These are phyloP conservation scores for Boletellus sp. DNA, from an alignment of 1,284 basidiomycete genomes.

Conservation along the genomic window DNA sequence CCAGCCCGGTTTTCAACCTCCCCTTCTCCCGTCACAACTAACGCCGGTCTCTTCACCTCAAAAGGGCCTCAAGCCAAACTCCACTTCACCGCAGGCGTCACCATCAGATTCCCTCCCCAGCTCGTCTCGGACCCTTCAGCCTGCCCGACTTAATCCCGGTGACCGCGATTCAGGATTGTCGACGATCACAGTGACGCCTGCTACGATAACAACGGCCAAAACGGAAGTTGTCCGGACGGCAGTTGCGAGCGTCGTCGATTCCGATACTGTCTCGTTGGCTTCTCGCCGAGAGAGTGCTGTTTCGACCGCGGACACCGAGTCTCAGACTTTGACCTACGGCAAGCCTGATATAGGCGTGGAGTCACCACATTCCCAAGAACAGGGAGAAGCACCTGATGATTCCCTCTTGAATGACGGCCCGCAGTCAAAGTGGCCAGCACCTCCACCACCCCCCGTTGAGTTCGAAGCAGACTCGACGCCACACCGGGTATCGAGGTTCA, in stretches of 20 bases:
- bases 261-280: slow-evolving; percentile 20
- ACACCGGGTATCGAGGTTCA: slow-evolving; percentile 29
- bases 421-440: slow-evolving; percentile 30
- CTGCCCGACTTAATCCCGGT: slow-evolving; percentile 10
- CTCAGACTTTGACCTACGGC: background rate
- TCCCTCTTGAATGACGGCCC: slow-evolving; percentile 19
- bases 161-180: slow-evolving; percentile 52
- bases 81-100: slow-evolving; percentile 1
- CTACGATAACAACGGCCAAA: slow-evolving; percentile 40
- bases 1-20: slow-evolving; percentile 11
- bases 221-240: slow-evolving; percentile 40
- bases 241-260: slow-evolving; percentile 44
- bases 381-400: slow-evolving; percentile 12
- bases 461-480: slow-evolving; percentile 23
- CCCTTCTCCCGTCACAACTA: slow-evolving; percentile 7
- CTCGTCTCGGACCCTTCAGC: slow-evolving; percentile 20
- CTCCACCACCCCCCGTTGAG: slow-evolving; percentile 28
- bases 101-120: slow-evolving; percentile 9
- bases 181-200: slow-evolving; percentile 46
- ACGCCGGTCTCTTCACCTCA: slow-evolving; percentile 11
- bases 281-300: slow-evolving; percentile 16
- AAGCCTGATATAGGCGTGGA: background rate
- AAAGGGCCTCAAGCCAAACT: background rate
- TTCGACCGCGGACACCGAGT: slow-evolving; percentile 8
- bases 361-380: slow-evolving; percentile 12